Evolutionary conservation across 768 basidiomycete genomes (phyloP), one percentile per base, ranked within the genome.

Genomic region (Leccinum obscurum): DNA sequence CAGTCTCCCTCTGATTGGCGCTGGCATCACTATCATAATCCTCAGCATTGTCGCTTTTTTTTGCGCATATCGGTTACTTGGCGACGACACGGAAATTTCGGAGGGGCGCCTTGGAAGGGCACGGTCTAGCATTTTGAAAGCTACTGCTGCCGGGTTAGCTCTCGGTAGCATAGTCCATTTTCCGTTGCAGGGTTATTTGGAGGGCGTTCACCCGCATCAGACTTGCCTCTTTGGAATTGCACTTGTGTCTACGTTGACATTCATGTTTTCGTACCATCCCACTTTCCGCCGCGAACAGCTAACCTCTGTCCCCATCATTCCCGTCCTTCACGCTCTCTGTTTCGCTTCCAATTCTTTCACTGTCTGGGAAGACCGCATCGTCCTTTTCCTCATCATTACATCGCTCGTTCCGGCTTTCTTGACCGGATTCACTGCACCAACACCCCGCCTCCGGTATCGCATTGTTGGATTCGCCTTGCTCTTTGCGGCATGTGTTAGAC

Each of bases 331-430:
- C 67, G 75, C 87, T 1, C 56, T 89, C 4, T 78, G 88, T 7
- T 96, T 96, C 75, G 83, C 89, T 15, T 96, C 95, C 26, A 98
- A 98, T 77, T 97, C 95, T 0, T 96, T 93, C 78, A 93, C 92
- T n/a, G 84, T 98, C 72, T 98, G 95, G 94, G 97, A 99, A 81
- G 95, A 98, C 71, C 83, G 83, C 34, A 78, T 92, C 57, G 80
- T 90, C 11, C 83, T 86, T 8, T 95, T 87, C 81, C 81, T 98
- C 56, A 77, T 88, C 61, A 70, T 87, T 49, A 83, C 83, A 39
- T 89, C 85, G 34, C 76, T 93, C 39, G 74, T 85, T 11, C 86
- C 87, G 0, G 78, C 76, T 60, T 75, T 90, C 61, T 68, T 89
- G 34, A 79, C 78, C 52, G 89, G 90, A 0, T 75, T 93, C 57